Conservation (phyloP, 1,139 yeast species). For the Lodderomyces theae region DNA sequence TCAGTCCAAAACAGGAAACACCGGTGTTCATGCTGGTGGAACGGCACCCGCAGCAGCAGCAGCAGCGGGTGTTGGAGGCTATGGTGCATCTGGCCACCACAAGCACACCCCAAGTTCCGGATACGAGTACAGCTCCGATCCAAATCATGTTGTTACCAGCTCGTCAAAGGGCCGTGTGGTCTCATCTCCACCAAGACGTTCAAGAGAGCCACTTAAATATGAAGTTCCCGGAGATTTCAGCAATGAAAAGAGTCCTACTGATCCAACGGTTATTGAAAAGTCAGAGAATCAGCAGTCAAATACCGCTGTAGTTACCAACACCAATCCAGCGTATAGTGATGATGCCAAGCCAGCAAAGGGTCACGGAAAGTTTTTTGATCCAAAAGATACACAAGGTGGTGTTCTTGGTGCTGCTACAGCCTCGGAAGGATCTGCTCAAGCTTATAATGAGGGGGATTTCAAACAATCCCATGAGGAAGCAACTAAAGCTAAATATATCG, state of each 20-base stretch:
- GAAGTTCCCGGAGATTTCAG: constrained; percentile 34
- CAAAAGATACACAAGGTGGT: constrained; percentile 28
- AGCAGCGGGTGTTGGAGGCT: constrained; percentile 8
- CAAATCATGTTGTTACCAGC: constrained; percentile 14
- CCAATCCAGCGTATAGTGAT: constrained; percentile 26
- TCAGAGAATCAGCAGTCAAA: constrained; percentile 9
- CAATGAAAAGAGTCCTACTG: constrained; percentile 31
- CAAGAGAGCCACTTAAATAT: constrained; percentile 28
- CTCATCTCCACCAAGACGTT: constrained; percentile 30
- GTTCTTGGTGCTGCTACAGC: constrained; percentile 9
- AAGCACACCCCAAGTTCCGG: constrained; percentile 4
- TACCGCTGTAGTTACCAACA: constrained; percentile 17
- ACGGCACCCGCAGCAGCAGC: constrained; percentile 6
- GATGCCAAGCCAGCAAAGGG: constrained; percentile 30
- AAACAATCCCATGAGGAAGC: constrained; percentile 6
- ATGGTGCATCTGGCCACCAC: constrained; percentile 6
- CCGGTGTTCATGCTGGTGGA: constrained; percentile 1
- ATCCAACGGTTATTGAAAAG: constrained; percentile 19
- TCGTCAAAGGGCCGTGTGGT: constrained; percentile 32
- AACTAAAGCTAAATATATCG: constrained; percentile 25
- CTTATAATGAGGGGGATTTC: constrained; percentile 17
- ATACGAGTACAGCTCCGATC: constrained; percentile 5
- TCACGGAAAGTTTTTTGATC: constrained; percentile 34
- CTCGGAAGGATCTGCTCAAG: constrained; percentile 8
- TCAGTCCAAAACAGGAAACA: constrained; percentile 8